These are phyloP conservation scores for Penicillium fimorum DNA, from an alignment of 495 filamentous ascomycete genomes.

Conservation along the genomic window DNA sequence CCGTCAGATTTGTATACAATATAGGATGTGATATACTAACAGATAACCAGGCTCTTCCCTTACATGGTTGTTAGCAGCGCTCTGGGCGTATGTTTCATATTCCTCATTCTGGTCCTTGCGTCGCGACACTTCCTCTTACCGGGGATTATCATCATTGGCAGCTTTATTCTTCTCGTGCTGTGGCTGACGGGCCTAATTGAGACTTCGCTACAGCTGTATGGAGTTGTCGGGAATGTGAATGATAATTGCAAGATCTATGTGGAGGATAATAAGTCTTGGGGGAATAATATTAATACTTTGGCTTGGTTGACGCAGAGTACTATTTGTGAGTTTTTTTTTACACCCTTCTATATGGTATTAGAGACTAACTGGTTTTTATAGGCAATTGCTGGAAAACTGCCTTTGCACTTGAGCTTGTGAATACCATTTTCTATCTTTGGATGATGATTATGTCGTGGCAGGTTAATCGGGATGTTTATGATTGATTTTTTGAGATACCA, in stretches of 20 bases:
- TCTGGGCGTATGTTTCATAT: slow-evolving; percentile 71
- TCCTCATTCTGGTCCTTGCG: slow-evolving; percentile 69
- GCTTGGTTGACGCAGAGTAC: slow-evolving; percentile 85
- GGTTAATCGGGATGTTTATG: slow-evolving; percentile 64
- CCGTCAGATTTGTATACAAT: not conserved
- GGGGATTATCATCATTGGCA: slow-evolving; percentile 81
- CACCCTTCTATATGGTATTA: not conserved
- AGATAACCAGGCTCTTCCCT: slow-evolving; percentile 76
- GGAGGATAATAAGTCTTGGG: slow-evolving; percentile 50
- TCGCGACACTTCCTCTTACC: slow-evolving; percentile 78
- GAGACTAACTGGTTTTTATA: slow-evolving; percentile 11
- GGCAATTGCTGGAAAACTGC: slow-evolving; percentile 60
- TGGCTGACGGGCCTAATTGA: slow-evolving; percentile 93
- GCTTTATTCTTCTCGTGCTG: slow-evolving; percentile 91
- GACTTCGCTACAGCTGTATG: slow-evolving; percentile 84
- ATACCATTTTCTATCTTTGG: slow-evolving; percentile 84
- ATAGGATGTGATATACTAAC: slow-evolving; percentile 4
- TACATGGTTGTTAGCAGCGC: slow-evolving; percentile 76
- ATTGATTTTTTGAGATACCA: slow-evolving; percentile 23
- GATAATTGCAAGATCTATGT: slow-evolving; percentile 78
- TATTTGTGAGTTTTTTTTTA: slow-evolving; percentile 63
- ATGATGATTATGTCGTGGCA: slow-evolving; percentile 92
- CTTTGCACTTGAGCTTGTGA: slow-evolving; percentile 69
- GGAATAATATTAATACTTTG: slow-evolving; percentile 68
- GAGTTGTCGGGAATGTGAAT: slow-evolving; percentile 69